These are phyloP conservation scores for Amanita jacksonii DNA, from an alignment of 768 basidiomycete species.

Conservation along the genomic window DNA sequence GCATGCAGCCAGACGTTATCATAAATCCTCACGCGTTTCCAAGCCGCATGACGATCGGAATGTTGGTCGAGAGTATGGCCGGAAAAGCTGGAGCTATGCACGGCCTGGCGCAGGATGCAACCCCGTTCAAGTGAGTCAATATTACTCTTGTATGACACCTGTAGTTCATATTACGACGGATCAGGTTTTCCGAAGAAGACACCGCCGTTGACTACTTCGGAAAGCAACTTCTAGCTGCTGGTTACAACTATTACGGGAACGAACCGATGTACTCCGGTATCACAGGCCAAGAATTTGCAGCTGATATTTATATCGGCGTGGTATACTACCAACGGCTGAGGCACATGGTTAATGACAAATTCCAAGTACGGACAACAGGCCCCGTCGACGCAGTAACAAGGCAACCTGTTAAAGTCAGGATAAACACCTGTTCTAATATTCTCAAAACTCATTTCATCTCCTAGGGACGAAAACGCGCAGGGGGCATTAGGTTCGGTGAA, in stretches of 20 bases:
- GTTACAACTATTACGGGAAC: constrained; percentile 98
- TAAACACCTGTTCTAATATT: too few relatives aligned
- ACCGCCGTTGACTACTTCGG: constrained; percentile 98
- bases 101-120: constrained; percentile 95
- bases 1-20: constrained; percentile 98
- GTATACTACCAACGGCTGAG: constrained; percentile 98
- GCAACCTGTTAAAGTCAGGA: constrained; percentile 93
- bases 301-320: constrained; percentile 96
- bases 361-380: constrained; percentile 97
- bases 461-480: constrained; percentile 94
- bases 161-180: constrained; percentile 9
- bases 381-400: constrained; percentile 93
- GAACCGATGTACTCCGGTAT: constrained; percentile 99
- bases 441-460: too few relatives aligned
- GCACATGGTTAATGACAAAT: constrained; percentile 99
- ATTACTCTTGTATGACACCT: constrained; percentile 5
- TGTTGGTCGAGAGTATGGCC: constrained; percentile 99
- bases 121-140: constrained; percentile 82
- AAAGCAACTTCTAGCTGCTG: constrained; percentile 83
- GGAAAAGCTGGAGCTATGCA: constrained; percentile 99
- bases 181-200: constrained; percentile 89
- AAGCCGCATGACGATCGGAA: constrained; percentile 99
- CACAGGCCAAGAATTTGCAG: constrained; percentile 96
- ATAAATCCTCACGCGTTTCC: constrained; percentile 99
- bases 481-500: constrained; percentile 98